These are phyloP conservation scores for Paxillus ammoniavirescens DNA, from an alignment of 768 basidiomycete species.

Conservation along the genomic window DNA sequence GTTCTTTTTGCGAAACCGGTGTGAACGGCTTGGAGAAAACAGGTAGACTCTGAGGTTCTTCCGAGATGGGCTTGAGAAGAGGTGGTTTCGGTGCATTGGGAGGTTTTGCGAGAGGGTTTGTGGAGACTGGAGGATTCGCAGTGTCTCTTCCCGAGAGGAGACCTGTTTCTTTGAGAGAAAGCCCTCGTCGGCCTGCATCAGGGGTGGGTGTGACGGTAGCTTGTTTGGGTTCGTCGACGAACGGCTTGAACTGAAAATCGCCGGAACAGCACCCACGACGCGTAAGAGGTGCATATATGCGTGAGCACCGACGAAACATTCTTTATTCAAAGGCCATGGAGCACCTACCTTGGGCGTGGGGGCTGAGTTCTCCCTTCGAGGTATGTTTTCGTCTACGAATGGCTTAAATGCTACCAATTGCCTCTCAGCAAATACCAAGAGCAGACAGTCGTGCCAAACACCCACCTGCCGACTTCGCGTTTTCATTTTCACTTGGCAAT, in stretches of 20 bases:
- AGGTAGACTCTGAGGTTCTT: slow-evolving; percentile 36
- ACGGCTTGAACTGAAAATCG: slow-evolving; percentile 61
- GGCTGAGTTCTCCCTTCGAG: slow-evolving; percentile 43
- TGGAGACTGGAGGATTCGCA: slow-evolving; percentile 20
- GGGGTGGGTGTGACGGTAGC: slow-evolving; percentile 34
- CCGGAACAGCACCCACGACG: background rate
- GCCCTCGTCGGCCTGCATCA: slow-evolving; percentile 37
- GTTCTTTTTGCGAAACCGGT: slow-evolving; percentile 46
- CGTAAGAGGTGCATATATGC: background rate
- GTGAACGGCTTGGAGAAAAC: slow-evolving; percentile 68
- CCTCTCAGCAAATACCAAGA: slow-evolving; percentile 19
- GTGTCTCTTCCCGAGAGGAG: slow-evolving; percentile 12
- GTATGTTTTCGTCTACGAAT: slow-evolving; percentile 62
- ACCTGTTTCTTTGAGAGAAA: slow-evolving; percentile 50
- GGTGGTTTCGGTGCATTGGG: slow-evolving; percentile 17
- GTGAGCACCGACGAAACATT: slow-evolving; percentile 7
- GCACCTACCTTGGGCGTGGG: slow-evolving; percentile 18
- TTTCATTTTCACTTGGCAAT: slow-evolving; percentile 22
- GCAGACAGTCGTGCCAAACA: slow-evolving; percentile 2
- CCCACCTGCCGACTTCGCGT: slow-evolving; percentile 38
- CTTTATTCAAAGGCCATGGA: background rate
- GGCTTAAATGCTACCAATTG: slow-evolving; percentile 49
- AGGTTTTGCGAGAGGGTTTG: slow-evolving; percentile 10
- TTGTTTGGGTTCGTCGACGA: slow-evolving; percentile 53
- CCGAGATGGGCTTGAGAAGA: slow-evolving; percentile 34